These are phyloP conservation scores for Haplosporangium sp. DNA, from an alignment of 371 early-diverging fungal species.

Conservation along the genomic window DNA sequence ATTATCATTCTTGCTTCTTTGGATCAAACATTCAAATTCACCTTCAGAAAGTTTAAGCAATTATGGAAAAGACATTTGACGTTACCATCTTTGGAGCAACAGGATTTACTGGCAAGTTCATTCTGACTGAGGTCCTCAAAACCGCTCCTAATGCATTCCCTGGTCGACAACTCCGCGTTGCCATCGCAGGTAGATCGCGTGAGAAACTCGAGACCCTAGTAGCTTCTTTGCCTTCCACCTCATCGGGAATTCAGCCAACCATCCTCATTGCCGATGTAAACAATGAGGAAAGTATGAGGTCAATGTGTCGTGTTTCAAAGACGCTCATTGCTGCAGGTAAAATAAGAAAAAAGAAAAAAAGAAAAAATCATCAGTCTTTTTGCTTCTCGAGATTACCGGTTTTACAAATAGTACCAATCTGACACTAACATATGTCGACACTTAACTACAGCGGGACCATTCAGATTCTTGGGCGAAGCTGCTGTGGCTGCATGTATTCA, in stretches of 20 bases:
- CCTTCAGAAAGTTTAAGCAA: not conserved
- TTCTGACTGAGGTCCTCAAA: conserved; percentile 74
- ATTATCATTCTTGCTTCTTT: not conserved
- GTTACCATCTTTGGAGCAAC: conserved; percentile 89
- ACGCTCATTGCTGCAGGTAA: conserved; percentile 48
- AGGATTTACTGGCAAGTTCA: conserved; percentile 86
- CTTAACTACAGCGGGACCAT: conserved; percentile 79
- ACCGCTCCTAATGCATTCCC: conserved; percentile 24
- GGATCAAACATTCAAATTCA: not conserved
- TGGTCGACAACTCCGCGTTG: conserved; percentile 28
- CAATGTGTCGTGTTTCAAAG: conserved; percentile 46
- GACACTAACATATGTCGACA: too few relatives aligned
- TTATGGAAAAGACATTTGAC: conserved; percentile 57
- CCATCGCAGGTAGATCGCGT: conserved; percentile 37
- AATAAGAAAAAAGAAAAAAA: too few relatives aligned
- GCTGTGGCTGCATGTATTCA: conserved; percentile 88
- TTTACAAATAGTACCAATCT: too few relatives aligned
- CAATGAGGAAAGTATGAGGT: conserved; percentile 45
- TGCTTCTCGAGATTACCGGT: not conserved
- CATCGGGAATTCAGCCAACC: conserved; percentile 12
- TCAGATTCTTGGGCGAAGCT: conserved; percentile 83
- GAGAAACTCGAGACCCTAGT: conserved; percentile 34
- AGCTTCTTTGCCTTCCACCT: conserved; percentile 26
- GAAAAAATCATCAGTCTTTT: too few relatives aligned
- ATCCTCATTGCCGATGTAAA: conserved; percentile 37